Base-by-base conservation (phyloP, 441 rosid genomes). In the Populus trichocarpa region DNA sequence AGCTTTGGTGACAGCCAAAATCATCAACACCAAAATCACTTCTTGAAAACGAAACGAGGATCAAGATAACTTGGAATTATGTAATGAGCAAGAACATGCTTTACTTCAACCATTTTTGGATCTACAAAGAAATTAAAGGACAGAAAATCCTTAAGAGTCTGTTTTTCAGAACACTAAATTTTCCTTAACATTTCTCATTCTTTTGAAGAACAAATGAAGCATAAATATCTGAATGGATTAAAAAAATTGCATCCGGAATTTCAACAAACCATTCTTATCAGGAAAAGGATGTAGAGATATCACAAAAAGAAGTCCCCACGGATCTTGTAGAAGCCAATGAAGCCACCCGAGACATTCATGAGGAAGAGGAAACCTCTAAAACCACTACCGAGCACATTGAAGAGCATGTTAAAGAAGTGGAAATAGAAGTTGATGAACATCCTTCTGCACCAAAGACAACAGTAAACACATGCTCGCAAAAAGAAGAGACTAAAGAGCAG, bases 391-490 rank as follows among this genome's bases (percentile, higher is more conserved):
- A 74, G 76, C 68, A 71, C 65, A 67, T 28, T 35, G 84, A 86
- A 77, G 80, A 83, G 70, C 78, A 80, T 1, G 63, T 1, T 32
- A 66, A 74, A 69, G 81, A 69, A 38, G 59, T 59, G 53, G 80
- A 79, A 77, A 78, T 59, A 65, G 76, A 38, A 67, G 81, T 74
- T 50, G 65, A 69, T 32, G 28, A 46, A n/a, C 63, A 6, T 53
- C 63, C 63, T 53, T 53, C 23, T 53, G 8, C 22, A 18, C 33
- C 82, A 75, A 64, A 68, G 76, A 67, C 35, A 80, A 70, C 75
- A 61, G 82, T 80, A 74, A 84, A 67, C 57, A 64, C 3, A n/a
- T 50, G 64, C 81, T 76, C 63, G 28, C 65, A 71, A 23, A 77
- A 69, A 40, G 79, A 74, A 70, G 68, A 79, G 50, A 36, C 38